Evolutionary conservation across 805 yeast genomes (phyloP), one percentile per base, ranked within the genome.

Genomic region (Barnettozyma siamensis): DNA sequence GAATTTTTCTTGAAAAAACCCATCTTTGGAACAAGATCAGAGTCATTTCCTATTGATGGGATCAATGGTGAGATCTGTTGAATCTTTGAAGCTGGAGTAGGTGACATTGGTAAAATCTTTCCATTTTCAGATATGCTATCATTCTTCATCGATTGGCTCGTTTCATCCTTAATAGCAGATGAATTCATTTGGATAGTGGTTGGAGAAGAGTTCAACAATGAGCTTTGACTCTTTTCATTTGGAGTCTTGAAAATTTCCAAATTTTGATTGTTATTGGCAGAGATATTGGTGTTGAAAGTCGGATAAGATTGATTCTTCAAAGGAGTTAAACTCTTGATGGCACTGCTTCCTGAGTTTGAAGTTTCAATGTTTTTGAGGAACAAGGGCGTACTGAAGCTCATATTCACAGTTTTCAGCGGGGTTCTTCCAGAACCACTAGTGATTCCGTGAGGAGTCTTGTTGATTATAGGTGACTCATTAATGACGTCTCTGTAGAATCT

Each of bases 161-260:
- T 33, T 2, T 51, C 50, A 9, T 45, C 49, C 24, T 55, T 57
- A 2, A 55, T 42, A 11, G 58, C 59, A 4, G 59, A 55, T 1
- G 60, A 55, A 18, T 51, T 51, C 47, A 55, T 51, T 37, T 53
- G 50, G 23, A 57, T 57, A 3, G 60, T 57, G 2, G 60, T 57
- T 29, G 60, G 60, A 0, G 59, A 55, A 1, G 60, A 57, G 21
- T 54, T 48, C 39, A 51, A 24, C 8, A 45, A 48, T 1, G 52
- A 36, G 17, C 43, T 41, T 17, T 46, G 47, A 30, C 43, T 47
- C 19, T 44, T 41, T 12, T 40, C 42, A 9, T 38, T 40, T 21
- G 51, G 49, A 2, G 59, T 54, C 23, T 51, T 53, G 29, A 56
- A 54, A 10, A 53, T 34, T 11, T 49, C 53, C 19, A 41, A 28